phyloP scores from a whole-genome alignment of 2,329 filamentous ascomycete genomes.

The Hypocreales sp. region DNA sequence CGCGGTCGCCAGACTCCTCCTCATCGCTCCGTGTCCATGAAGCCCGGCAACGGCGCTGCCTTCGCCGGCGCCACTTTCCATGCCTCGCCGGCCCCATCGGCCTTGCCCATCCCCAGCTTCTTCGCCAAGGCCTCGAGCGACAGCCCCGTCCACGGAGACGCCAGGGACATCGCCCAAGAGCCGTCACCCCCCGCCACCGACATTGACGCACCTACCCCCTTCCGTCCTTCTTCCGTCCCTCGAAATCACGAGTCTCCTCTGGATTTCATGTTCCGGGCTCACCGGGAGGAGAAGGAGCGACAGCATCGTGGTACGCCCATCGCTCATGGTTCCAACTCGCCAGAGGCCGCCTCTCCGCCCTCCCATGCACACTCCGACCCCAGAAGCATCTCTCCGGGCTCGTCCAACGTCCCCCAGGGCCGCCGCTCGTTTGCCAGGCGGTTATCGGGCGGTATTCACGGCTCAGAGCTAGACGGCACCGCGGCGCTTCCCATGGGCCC shows the following conservation, averaged over 20 bases:
- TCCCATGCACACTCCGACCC: constrained; percentile 20
- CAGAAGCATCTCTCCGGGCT: constrained; percentile 7
- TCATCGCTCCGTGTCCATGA: constrained; percentile 24
- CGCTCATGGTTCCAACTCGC: neutral
- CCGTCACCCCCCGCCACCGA: constrained; percentile 37
- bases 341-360: constrained; percentile 26
- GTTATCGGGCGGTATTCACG: constrained; percentile 10
- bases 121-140: constrained; percentile 59
- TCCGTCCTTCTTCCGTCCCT: constrained; percentile 19
- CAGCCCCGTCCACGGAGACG: constrained; percentile 27
- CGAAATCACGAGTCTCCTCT: constrained; percentile 53
- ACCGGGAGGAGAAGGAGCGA: constrained; percentile 60
- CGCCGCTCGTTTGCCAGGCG: constrained; percentile 10
- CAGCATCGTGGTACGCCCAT: constrained; percentile 37
- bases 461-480: constrained; percentile 46
- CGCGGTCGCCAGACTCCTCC: constrained; percentile 26
- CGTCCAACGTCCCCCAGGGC: constrained; percentile 10
- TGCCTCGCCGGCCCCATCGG: constrained; percentile 80
- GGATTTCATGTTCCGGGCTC: constrained; percentile 80
- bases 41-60: constrained; percentile 34
- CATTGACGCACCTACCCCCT: constrained; percentile 30
- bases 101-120: constrained; percentile 82
- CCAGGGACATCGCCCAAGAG: constrained; percentile 21
- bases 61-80: constrained; percentile 95
- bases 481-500: constrained; percentile 41